phyloP scores from a whole-genome alignment of 78 protist genomes.

The Pigoraptor vietnamica region DNA sequence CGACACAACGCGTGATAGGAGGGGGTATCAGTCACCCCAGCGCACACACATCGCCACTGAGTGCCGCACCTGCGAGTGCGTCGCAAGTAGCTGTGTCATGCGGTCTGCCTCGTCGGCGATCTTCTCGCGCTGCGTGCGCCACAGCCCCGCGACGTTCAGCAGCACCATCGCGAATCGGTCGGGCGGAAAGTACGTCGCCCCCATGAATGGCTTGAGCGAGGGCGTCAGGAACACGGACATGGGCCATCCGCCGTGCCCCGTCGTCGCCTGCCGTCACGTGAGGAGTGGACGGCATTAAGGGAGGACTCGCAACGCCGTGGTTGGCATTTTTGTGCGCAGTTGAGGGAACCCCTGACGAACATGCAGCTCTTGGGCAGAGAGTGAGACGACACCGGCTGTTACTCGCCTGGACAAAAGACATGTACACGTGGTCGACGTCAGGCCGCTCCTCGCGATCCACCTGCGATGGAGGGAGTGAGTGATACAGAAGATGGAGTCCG shows the following conservation, averaged over 20 bases:
- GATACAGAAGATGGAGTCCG: too few species aligned
- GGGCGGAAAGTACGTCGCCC: slow-evolving; percentile 74
- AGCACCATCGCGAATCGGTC: slow-evolving; percentile 27
- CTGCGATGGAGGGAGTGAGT: too few species aligned
- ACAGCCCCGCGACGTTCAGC: slow-evolving; percentile 13
- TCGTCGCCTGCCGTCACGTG: slow-evolving; percentile 15
- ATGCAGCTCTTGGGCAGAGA: too few species aligned
- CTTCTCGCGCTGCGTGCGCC: slow-evolving; percentile 36
- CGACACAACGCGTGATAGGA: too few species aligned
- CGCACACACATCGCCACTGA: not conserved
- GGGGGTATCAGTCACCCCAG: too few species aligned
- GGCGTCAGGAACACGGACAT: slow-evolving; percentile 75
- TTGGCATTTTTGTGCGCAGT: too few species aligned
- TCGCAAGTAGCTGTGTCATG: not conserved
- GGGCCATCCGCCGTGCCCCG: slow-evolving; percentile 84
- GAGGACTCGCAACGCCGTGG: too few species aligned
- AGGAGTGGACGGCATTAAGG: not conserved
- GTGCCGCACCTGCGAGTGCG: not conserved
- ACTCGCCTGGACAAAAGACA: slow-evolving; percentile 50
- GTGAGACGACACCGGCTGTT: too few species aligned
- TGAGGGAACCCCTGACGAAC: too few species aligned
- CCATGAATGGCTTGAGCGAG: slow-evolving; percentile 55
- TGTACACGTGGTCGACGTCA: slow-evolving; percentile 73
- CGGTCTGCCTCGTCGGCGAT: slow-evolving; percentile 7
- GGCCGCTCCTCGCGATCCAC: slow-evolving; percentile 83